Evolutionary conservation across 2,329 filamentous ascomycete genomes (phyloP), one percentile per base, ranked within the genome.

Genomic region (Talaromyces verruculosus): DNA sequence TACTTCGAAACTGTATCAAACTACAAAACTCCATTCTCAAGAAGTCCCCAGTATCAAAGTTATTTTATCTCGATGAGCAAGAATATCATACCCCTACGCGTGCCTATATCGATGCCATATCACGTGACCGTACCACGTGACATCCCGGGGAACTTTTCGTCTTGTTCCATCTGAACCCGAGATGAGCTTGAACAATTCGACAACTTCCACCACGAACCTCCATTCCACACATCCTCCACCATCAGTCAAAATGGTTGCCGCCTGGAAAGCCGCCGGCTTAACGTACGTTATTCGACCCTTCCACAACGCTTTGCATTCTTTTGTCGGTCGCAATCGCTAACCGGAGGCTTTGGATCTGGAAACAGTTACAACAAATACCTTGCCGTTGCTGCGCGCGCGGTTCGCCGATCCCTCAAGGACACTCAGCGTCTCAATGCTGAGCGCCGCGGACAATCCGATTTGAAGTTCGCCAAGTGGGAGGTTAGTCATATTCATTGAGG

Each of bases 331-430:
- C 68, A 65, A 69, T 71, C 67, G 71, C 75, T 76, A 67, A 75
- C 71, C 73, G 57, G 37, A 60, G 57, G 33, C 43, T 8, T 33
- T 19, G 65, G n/a, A 8, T 35, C 11, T 37, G 35, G 10, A 57
- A 73, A 70, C 81, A 99, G 95, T 85, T 99, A 99, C 92, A 99
- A 99, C 90, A 95, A 93, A 85, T 98, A 97, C 89, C 89, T 99
- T 80, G 89, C 93, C 78, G 88, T 99, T 84, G 93, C 95, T 77
- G 89, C 93, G 82, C 93, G 93, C 82, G 91, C 92, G 78, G 91
- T 99, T 81, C 95, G 96, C 84, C 91, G 92, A 81, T 96, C 93
- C 80, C 87, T 99, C 81, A 97, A 98, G 87, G 95, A 99, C 78
- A 92, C 95, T 67, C 90, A 93, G 85, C 89, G 95, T 84, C 81